Evolutionary conservation across 2,329 filamentous ascomycete species (phyloP), one percentile per base, ranked within the genome.

Genomic region (Septoria linicola): DNA sequence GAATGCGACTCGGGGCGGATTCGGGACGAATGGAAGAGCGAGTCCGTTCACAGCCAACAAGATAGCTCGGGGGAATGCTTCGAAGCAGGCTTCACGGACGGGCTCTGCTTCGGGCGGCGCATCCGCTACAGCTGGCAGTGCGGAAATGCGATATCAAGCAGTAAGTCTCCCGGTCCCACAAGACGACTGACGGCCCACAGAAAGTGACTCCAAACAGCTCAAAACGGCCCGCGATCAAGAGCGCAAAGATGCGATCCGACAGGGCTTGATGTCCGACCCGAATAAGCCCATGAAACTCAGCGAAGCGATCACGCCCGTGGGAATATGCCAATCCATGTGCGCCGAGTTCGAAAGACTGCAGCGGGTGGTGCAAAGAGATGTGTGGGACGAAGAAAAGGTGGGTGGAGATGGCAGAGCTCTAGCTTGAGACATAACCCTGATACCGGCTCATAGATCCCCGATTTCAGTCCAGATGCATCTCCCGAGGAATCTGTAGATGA

Each of bases 321-420:
- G 81, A 43, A 80, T 77, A 43, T 85, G 82, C 66, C 76, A 75
- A 32, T 78, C 80, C 57, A 84, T 85, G 81, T 85, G 82, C 62
- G 78, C 82, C 2, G 80, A 84, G 56, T 83, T 74, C 51, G 82
- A 85, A 68, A 70, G 82, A 36, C 76, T 83, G 36, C 77, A 83
- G 58, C 75, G 82, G 32, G 81, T 83, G 41, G 75, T 80, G 37
- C 79, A 83, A 63, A 79, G 81, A 43, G 81, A 83, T 68, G 77
- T 83, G 20, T 80, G 81, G 68, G 73, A 73, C 49, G 76, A 77
- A 54, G 82, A 85, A 74, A 80, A 76, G 71, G 80, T 82, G 68
- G 41, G 70, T 64, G 27, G 47, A 25, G 3, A 36, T n/a, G 36
- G 37, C 17, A 54, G 39, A 39, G 35, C 54, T 37, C 13, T 19